Percentiles rank a stretch among this genome's conserved stretches.
These are phyloP conservation scores for Aspergillus leporis DNA, from an alignment of 495 filamentous ascomycete genomes.

Conservation along the genomic window DNA sequence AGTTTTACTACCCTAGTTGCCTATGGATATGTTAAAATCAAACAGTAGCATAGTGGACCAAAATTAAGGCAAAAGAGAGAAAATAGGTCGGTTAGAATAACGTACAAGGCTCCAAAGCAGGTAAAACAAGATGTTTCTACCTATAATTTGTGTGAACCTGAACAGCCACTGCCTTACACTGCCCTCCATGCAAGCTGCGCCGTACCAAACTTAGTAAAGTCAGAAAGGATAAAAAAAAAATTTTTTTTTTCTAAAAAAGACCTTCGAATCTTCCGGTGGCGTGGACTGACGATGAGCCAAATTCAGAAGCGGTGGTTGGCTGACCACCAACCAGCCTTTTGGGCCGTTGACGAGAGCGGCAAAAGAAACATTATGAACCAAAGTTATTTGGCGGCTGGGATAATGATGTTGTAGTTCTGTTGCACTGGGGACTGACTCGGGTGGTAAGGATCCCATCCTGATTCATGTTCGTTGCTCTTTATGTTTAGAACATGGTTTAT, in stretches of 20 bases:
- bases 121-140: not conserved
- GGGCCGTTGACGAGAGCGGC: slow-evolving; percentile 17
- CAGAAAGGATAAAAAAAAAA: not conserved
- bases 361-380: not conserved
- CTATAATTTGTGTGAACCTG: not conserved
- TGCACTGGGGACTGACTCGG: too few relatives aligned
- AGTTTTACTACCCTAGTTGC: not conserved
- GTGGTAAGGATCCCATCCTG: not conserved
- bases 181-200: not conserved
- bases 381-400: slow-evolving; percentile 1
- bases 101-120: not conserved
- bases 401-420: not conserved
- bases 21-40: not conserved
- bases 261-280: slow-evolving; percentile 13
- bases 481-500: not conserved
- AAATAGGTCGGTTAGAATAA: not conserved
- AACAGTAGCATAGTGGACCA: not conserved
- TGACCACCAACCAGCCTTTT: slow-evolving; percentile 13
- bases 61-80: not conserved
- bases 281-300: slow-evolving; percentile 23
- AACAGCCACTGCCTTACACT: not conserved
- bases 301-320: slow-evolving; percentile 22
- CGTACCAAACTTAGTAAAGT: not conserved
- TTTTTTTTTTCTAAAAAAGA: not conserved
- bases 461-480: not conserved